Evolutionary conservation across 345 rosid genomes (phyloP).

Genomic region (Xanthoceras sorbifolium): DNA sequence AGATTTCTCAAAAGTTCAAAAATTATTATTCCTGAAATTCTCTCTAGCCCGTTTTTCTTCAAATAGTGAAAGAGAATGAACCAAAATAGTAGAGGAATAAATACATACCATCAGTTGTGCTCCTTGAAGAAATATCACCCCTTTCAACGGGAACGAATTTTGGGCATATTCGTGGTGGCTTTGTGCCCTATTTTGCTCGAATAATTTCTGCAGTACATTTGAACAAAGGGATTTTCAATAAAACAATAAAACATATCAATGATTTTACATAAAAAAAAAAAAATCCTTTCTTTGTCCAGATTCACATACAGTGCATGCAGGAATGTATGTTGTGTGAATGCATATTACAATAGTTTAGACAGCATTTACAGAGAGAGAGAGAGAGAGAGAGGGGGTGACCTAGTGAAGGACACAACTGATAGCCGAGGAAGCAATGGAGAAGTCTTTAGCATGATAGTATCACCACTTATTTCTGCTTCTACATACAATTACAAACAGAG

Average conservation of each 20-base stretch:
- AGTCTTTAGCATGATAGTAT: constrained; percentile 20
- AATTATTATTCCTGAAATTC: no score
- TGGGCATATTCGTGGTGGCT: constrained; percentile 38
- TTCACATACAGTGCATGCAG: background rate
- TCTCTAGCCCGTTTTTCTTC: background rate
- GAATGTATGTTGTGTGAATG: background rate
- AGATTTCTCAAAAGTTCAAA: constrained; percentile 2
- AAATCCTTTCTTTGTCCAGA: background rate
- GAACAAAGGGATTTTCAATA: background rate
- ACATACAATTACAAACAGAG: background rate
- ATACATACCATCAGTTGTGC: constrained; percentile 50
- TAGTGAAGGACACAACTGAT: constrained; percentile 16
- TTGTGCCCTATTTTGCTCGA: constrained; percentile 51
- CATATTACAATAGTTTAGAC: background rate
- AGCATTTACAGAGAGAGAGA: background rate
- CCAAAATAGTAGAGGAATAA: background rate
- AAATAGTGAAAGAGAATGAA: background rate
- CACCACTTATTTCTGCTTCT: background rate
- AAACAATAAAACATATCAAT: background rate
- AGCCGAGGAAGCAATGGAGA: constrained; percentile 15
- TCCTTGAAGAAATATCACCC: constrained; percentile 37
- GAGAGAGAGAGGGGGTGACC: constrained; percentile 13
- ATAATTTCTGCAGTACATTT: constrained; percentile 27
- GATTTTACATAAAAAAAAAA: no score
- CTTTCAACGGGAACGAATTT: constrained; percentile 60